These are phyloP conservation scores for Globisporangium takayamanum DNA, from an alignment of 352 stramenopile species.

Conservation along the genomic window DNA sequence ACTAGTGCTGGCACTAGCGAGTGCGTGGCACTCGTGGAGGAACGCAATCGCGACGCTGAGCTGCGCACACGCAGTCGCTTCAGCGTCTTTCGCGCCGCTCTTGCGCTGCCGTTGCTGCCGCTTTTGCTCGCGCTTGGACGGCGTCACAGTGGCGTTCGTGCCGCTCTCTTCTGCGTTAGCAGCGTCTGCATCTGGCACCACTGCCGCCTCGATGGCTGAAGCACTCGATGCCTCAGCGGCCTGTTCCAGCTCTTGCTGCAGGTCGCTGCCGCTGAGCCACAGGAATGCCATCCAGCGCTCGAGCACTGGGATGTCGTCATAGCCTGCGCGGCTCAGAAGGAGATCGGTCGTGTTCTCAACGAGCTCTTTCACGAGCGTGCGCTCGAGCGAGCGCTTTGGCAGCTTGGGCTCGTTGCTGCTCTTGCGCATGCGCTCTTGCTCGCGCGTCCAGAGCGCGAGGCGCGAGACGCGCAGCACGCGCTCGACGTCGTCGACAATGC, in stretches of 20 bases:
- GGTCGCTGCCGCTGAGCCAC: background rate
- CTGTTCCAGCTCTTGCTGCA: conserved; percentile 13
- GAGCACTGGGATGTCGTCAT: conserved; percentile 27
- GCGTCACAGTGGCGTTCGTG: background rate
- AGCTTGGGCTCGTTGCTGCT: conserved; percentile 13
- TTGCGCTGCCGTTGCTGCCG: conserved; percentile 15
- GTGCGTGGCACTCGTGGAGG: conserved; percentile 19
- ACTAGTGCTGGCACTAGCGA: background rate
- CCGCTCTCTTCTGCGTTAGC: background rate
- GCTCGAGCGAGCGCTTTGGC: conserved; percentile 25
- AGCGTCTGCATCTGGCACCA: background rate
- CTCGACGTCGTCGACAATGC: conserved; percentile 28
- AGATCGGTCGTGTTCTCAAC: conserved; percentile 64
- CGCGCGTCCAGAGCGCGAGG: conserved; percentile 17
- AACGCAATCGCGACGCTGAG: conserved; percentile 49
- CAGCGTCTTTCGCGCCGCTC: background rate
- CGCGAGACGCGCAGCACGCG: conserved; percentile 26
- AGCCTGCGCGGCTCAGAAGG: conserved; percentile 39
- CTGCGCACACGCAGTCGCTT: conserved; percentile 24
- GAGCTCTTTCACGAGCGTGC: conserved; percentile 42
- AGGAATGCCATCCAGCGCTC: conserved; percentile 40
- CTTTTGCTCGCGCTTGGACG: conserved; percentile 17
- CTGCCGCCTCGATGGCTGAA: background rate
- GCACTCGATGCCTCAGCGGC: background rate
- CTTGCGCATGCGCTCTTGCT: conserved; percentile 4